These are phyloP conservation scores for Skeletonema tropicum DNA, from an alignment of 108 stramenopile genomes.

Conservation along the genomic window DNA sequence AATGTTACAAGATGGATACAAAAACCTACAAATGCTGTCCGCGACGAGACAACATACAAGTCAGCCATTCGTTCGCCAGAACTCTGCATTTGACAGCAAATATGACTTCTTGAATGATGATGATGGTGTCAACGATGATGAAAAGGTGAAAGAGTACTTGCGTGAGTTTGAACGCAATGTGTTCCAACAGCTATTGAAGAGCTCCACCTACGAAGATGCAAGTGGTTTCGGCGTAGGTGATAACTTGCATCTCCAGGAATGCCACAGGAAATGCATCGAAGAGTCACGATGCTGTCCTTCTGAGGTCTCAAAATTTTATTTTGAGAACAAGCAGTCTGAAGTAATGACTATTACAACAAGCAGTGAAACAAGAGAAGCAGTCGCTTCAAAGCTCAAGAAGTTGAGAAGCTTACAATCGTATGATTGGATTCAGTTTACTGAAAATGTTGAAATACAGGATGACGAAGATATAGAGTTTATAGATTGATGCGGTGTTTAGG, in stretches of 20 bases:
- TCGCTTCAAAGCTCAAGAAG: background rate
- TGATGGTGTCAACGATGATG: background rate
- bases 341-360: background rate
- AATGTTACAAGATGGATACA: background rate
- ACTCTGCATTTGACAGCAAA: constrained; percentile 6
- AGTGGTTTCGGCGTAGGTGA: background rate
- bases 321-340: background rate
- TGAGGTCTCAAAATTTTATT: background rate
- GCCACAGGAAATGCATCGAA: background rate
- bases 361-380: background rate
- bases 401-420: background rate
- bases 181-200: background rate
- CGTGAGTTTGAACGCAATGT: background rate
- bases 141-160: background rate
- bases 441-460: background rate
- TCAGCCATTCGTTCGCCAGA: background rate
- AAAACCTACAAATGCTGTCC: background rate
- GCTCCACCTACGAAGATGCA: background rate
- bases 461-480: background rate
- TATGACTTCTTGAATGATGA: background rate
- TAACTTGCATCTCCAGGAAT: background rate
- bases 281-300: background rate
- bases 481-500: too few species aligned
- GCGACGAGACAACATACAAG: background rate
- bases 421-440: background rate